Conservation (phyloP, 1,139 yeast species). For the Hemisphaericaspora subhashii region DNA sequence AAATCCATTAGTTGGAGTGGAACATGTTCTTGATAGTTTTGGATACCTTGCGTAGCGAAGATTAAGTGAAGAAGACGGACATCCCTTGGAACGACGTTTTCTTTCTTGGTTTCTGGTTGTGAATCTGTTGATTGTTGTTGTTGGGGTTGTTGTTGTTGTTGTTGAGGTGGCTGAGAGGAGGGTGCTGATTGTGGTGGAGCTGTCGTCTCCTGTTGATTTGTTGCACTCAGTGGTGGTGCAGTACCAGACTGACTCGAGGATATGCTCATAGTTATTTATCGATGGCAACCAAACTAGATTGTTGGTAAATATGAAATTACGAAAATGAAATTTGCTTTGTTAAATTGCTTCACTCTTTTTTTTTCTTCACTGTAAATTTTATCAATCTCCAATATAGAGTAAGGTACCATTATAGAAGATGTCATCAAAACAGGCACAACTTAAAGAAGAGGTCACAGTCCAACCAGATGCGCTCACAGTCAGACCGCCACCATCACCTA, state of each 20-base stretch:
- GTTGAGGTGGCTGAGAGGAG: no score
- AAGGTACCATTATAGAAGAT: slow-evolving; percentile 3
- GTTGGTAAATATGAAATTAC: background rate
- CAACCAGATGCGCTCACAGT: slow-evolving; percentile 25
- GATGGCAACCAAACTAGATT: background rate
- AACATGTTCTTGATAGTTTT: slow-evolving; percentile 90
- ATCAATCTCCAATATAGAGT: no score
- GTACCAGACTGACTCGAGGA: slow-evolving; percentile 1
- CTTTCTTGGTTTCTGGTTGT: slow-evolving; percentile 13
- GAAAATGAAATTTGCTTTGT: background rate
- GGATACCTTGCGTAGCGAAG: slow-evolving; percentile 91
- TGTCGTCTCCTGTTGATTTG: background rate
- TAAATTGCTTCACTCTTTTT: slow-evolving; percentile 1
- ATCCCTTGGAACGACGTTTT: slow-evolving; percentile 69
- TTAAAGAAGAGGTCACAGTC: slow-evolving; percentile 25
- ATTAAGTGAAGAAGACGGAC: slow-evolving; percentile 86
- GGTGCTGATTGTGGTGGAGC: background rate
- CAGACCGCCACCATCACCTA: slow-evolving; percentile 16
- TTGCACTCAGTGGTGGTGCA: background rate
- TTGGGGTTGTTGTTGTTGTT: slow-evolving; percentile 2
- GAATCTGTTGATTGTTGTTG: slow-evolving; percentile 5
- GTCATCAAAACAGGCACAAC: slow-evolving; percentile 9
- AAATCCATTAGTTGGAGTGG: slow-evolving; percentile 95
- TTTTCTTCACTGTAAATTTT: no score
- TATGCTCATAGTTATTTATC: background rate